Percentiles rank a stretch among this genome's conserved stretches.
Conservation (phyloP, 2,329 filamentous ascomycete species). For the Ramularia endophylla region DNA sequence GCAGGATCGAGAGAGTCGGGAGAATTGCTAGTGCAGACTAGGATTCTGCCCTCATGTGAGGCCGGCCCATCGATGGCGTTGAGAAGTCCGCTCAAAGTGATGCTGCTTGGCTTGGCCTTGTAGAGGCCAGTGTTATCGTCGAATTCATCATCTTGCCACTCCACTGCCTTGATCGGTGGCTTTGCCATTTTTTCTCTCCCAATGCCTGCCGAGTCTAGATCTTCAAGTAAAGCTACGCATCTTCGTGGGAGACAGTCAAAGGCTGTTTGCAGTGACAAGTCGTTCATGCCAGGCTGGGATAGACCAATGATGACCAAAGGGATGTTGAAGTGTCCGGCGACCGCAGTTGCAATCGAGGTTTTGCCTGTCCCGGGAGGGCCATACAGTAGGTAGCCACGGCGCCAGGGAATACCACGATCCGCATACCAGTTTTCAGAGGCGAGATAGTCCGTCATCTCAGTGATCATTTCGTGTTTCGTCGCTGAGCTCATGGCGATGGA, state of each 20-base stretch:
- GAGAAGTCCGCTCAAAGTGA: constrained; percentile 69
- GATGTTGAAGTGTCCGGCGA: constrained; percentile 92
- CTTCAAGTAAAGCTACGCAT: constrained; percentile 98
- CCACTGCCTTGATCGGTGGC: neutral
- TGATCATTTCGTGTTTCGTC: constrained; percentile 59
- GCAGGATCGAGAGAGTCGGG: constrained; percentile 67
- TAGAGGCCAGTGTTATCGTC: neutral
- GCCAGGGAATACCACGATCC: constrained; percentile 75
- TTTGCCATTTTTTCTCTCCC: constrained; percentile 62
- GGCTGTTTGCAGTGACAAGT: constrained; percentile 89
- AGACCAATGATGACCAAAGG: constrained; percentile 97
- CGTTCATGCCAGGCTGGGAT: constrained; percentile 90
- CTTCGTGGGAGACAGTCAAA: constrained; percentile 91
- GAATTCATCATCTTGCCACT: neutral
- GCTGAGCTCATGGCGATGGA: constrained; percentile 65
- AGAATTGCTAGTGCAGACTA: constrained; percentile 76
- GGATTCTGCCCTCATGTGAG: constrained; percentile 66
- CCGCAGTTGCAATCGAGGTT: constrained; percentile 89
- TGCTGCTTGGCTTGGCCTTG: constrained; percentile 32
- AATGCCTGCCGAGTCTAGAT: constrained; percentile 91
- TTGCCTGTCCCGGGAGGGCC: constrained; percentile 96
- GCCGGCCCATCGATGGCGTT: constrained; percentile 78
- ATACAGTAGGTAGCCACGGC: constrained; percentile 67
- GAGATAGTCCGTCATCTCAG: constrained; percentile 69
- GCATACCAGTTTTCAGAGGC: constrained; percentile 71